Base-by-base conservation (phyloP, 352 stramenopile species). In the Pythium brassicae region DNA sequence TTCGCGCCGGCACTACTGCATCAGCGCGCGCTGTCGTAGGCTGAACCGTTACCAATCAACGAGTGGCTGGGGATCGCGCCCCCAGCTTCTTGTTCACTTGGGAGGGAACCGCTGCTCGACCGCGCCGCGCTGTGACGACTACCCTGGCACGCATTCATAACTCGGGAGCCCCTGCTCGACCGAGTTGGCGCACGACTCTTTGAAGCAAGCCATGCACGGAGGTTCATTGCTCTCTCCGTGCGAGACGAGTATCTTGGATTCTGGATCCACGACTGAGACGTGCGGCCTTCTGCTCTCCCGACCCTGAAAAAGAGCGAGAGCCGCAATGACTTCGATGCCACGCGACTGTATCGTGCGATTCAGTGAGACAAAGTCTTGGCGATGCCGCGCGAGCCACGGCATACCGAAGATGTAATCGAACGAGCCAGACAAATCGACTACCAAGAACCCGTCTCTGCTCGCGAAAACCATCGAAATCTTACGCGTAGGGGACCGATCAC, bases 361-460 rank as follows among this genome's bases (percentile, higher is more conserved):
- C 9, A 68, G 19, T 60, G 48, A 68, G 35, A 59, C 45, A 17
- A 76, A 62, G 5, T 60, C 1, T 10, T 49, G 65, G 15, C 56
- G 65, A 26, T 74, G 68, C 8, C 50, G 48, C 14, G 51, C 49
- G 2, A 71, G 45, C 58, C 65, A 73, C 26, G 52, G 49, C 43
- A 75, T 69, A 0, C 62, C 63, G 27, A 73, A 62, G 40, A 78
- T 61, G 37, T 53, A 69, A 34, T 73, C 53, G 20, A 64, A 72
- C 3, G 55, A 56, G 2, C 53, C 57, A 22, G 47, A 52, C 25
- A 71, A 29, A 5, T 78, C 57, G 20, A 75, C 65, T 6, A 78
- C 59, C 10, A 64, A 25, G 40, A 78, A 74, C 0, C 67, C 55
- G 12, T 69, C 60, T 4, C 23, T 58, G 11, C 34, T 17, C 2